Conservation (phyloP, 176 grass and related monocot species). For the Eleusine indica region DNA sequence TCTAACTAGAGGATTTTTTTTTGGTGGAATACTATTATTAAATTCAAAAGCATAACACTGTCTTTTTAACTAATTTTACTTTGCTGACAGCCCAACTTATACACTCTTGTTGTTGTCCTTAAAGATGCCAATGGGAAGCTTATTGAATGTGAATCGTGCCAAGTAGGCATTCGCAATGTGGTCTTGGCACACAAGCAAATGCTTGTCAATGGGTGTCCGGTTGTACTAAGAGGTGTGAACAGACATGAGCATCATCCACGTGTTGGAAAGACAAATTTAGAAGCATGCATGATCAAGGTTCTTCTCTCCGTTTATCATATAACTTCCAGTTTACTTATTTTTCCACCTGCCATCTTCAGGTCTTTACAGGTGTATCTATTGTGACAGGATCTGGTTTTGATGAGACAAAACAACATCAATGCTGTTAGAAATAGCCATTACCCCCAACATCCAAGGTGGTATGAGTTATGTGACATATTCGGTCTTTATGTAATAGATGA, state of each 20-base stretch:
- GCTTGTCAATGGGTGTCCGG: slow-evolving; percentile 90
- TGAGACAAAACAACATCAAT: slow-evolving; percentile 98
- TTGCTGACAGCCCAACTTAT: slow-evolving; percentile 90
- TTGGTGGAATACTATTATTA: slow-evolving; percentile 19
- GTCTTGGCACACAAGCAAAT: slow-evolving; percentile 78
- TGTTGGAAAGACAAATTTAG: slow-evolving; percentile 88
- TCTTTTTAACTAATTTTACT: slow-evolving; percentile 49
- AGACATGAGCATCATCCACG: slow-evolving; percentile 97
- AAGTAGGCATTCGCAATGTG: slow-evolving; percentile 89
- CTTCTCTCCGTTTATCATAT: slow-evolving; percentile 30
- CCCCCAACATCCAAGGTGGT: slow-evolving; percentile 93
- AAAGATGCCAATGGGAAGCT: slow-evolving; percentile 90
- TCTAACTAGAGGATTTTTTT: slow-evolving; percentile 27
- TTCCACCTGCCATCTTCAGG: slow-evolving; percentile 19
- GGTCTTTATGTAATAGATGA: slow-evolving; percentile 95
- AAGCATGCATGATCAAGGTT: slow-evolving; percentile 99
- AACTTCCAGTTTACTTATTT: slow-evolving; percentile 1
- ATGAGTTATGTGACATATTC: slow-evolving; percentile 94
- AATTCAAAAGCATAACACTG: slow-evolving; percentile 19
- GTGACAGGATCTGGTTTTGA: slow-evolving; percentile 84
- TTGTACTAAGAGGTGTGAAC: slow-evolving; percentile 91
- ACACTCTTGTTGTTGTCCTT: slow-evolving; percentile 88
- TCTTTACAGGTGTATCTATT: slow-evolving; percentile 35
- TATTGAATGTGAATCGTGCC: slow-evolving; percentile 95
- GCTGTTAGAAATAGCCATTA: slow-evolving; percentile 98